Evolutionary conservation across 495 filamentous ascomycete species (phyloP).

Genomic region (Neurospora terricola): DNA sequence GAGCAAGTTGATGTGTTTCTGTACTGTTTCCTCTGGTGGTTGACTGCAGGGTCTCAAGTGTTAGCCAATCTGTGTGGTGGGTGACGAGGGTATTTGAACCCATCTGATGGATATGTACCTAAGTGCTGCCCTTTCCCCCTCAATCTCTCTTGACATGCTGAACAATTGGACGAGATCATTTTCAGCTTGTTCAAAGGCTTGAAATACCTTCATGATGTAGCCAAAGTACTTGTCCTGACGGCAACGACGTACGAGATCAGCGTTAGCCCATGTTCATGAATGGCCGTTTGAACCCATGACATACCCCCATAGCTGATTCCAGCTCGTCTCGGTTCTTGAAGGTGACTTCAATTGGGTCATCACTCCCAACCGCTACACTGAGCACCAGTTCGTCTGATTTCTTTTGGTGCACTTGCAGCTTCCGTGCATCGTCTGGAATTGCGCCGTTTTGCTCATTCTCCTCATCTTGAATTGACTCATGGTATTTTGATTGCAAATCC

Average conservation of each 20-base stretch:
- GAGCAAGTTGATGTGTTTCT: constrained; percentile 55
- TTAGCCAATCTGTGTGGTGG: not conserved
- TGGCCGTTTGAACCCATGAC: not conserved
- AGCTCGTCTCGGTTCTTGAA: not conserved
- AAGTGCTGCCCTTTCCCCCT: not conserved
- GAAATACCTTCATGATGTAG: constrained; percentile 10
- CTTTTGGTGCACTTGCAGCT: not conserved
- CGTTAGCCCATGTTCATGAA: not conserved
- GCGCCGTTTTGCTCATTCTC: not conserved
- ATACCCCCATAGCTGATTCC: not conserved
- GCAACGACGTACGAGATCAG: not conserved
- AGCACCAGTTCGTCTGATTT: not conserved
- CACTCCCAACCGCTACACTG: not conserved
- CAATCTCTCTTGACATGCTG: not conserved
- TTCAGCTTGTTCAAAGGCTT: constrained; percentile 6
- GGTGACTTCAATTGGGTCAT: not conserved
- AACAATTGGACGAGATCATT: not conserved
- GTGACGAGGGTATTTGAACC: not conserved
- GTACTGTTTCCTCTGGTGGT: constrained; percentile 28
- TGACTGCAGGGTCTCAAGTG: constrained; percentile 4
- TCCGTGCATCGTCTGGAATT: not conserved
- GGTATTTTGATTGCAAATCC: not conserved
- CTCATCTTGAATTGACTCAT: not conserved
- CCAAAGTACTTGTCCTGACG: constrained; percentile 11
- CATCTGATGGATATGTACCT: not conserved